Percentiles rank a stretch among this genome's conserved stretches.
phyloP scores from a whole-genome alignment of 768 basidiomycete genomes.

The Russula abietina region DNA sequence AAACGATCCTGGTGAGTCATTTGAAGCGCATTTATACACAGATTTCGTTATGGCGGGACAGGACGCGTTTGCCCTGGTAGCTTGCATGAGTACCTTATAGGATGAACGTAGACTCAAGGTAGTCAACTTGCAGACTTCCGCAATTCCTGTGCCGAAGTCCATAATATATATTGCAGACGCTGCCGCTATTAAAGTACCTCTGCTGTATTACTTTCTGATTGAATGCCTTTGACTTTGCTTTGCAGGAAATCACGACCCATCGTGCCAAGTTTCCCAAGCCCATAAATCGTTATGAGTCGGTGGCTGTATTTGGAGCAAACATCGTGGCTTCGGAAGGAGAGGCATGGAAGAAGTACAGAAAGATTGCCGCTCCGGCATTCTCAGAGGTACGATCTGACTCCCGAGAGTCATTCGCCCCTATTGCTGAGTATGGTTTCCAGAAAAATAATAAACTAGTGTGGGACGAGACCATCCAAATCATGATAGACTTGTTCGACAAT shows the following conservation, averaged over 20 bases:
- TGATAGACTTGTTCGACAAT: slow-evolving; percentile 33
- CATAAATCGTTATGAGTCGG: slow-evolving; percentile 38
- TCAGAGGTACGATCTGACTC: slow-evolving; percentile 41
- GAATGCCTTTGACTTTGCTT: background rate
- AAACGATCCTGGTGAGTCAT: background rate
- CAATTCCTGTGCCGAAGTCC: background rate
- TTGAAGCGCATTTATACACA: background rate
- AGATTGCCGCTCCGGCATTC: slow-evolving; percentile 57
- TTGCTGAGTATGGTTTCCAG: slow-evolving; percentile 16
- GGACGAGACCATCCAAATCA: slow-evolving; percentile 34
- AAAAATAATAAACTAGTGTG: slow-evolving; percentile 37
- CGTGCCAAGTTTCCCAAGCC: slow-evolving; percentile 55
- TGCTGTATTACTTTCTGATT: no score
- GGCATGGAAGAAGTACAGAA: slow-evolving; percentile 60
- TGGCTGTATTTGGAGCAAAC: slow-evolving; percentile 52
- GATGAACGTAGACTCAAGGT: background rate
- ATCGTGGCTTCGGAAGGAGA: slow-evolving; percentile 58
- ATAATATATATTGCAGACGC: slow-evolving; percentile 13
- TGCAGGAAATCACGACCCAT: slow-evolving; percentile 45
- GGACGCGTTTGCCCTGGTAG: slow-evolving; percentile 10
- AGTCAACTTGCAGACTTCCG: background rate
- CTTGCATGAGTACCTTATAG: background rate
- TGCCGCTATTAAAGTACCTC: slow-evolving; percentile 16
- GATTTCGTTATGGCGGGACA: slow-evolving; percentile 12
- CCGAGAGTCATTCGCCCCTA: background rate